phyloP scores from a whole-genome alignment of 148 eudicot genomes.

The Selenicereus undatus region DNA sequence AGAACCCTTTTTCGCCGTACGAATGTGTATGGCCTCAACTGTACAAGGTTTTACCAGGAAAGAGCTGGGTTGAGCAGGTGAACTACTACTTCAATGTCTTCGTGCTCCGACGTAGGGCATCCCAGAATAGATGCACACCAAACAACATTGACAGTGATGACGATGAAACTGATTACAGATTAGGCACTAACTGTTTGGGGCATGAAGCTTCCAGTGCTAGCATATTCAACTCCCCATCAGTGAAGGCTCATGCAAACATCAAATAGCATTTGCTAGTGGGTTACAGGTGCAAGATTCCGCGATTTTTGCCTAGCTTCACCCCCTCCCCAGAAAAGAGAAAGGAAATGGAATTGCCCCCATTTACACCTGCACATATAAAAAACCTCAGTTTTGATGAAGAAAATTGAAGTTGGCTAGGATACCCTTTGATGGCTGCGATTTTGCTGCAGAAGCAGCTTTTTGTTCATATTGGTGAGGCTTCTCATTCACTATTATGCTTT shows the following conservation, averaged over 20 bases:
- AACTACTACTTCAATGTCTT: constrained; percentile 86
- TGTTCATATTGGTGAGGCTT: constrained; percentile 5
- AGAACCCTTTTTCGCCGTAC: constrained; percentile 47
- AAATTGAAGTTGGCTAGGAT: constrained; percentile 10
- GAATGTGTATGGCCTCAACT: constrained; percentile 61
- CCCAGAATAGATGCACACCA: constrained; percentile 61
- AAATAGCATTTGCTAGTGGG: not conserved
- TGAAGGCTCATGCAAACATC: not conserved
- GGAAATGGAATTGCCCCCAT: not conserved
- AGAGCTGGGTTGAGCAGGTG: constrained; percentile 54
- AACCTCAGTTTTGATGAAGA: constrained; percentile 24
- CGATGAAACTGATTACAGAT: constrained; percentile 55
- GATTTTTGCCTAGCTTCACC: not conserved
- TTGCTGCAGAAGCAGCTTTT: not conserved
- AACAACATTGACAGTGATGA: constrained; percentile 68
- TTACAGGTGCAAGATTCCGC: not conserved
- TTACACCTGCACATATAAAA: constrained; percentile 30
- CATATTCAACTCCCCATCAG: not conserved
- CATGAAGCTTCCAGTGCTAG: not conserved
- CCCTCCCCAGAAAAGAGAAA: not conserved
- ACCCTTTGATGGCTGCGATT: constrained; percentile 3
- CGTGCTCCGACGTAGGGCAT: constrained; percentile 55
- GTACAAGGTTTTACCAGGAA: constrained; percentile 37
- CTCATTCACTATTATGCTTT: not conserved
- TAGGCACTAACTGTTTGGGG: constrained; percentile 27